These are phyloP conservation scores for Phytophthora meadii DNA, from an alignment of 352 stramenopile genomes.

Conservation along the genomic window DNA sequence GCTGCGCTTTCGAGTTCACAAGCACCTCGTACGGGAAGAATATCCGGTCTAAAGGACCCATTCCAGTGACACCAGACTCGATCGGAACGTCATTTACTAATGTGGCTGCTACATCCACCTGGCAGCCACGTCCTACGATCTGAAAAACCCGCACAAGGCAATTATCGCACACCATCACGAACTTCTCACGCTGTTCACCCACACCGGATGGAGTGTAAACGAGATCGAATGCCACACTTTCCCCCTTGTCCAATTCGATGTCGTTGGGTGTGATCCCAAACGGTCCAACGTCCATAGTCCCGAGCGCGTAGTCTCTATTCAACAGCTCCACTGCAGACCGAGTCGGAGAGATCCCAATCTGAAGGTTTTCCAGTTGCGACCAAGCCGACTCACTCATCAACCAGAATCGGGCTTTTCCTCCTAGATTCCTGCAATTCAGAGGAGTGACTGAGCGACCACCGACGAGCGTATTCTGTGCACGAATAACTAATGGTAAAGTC, in stretches of 20 bases:
- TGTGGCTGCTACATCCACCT: slow-evolving; percentile 66
- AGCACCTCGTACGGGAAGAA: slow-evolving; percentile 56
- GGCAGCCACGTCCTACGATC: slow-evolving; percentile 66
- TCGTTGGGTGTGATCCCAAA: slow-evolving; percentile 67
- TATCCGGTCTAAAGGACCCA: slow-evolving; percentile 55
- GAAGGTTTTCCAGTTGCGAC: slow-evolving; percentile 42
- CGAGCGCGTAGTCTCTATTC: slow-evolving; percentile 12
- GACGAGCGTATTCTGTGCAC: slow-evolving; percentile 68
- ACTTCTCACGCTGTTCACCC: slow-evolving; percentile 64
- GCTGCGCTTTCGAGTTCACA: slow-evolving; percentile 34
- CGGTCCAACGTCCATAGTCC: slow-evolving; percentile 40
- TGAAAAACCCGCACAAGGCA: slow-evolving; percentile 80
- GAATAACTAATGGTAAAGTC: slow-evolving; percentile 67
- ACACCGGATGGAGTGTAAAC: slow-evolving; percentile 63
- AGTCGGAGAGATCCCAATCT: slow-evolving; percentile 18
- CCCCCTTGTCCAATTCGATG: slow-evolving; percentile 54
- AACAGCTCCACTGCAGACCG: slow-evolving; percentile 25
- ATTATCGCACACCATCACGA: slow-evolving; percentile 88
- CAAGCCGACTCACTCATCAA: slow-evolving; percentile 59
- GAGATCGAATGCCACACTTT: slow-evolving; percentile 56
- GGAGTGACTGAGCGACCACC: slow-evolving; percentile 53
- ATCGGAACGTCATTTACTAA: slow-evolving; percentile 55
- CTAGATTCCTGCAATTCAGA: slow-evolving; percentile 65
- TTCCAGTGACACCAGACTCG: slow-evolving; percentile 49
- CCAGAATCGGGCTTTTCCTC: slow-evolving; percentile 75